Evolutionary conservation across 1,284 basidiomycete species (phyloP), one percentile per base, ranked within the genome.

Genomic region (Somion occarium): DNA sequence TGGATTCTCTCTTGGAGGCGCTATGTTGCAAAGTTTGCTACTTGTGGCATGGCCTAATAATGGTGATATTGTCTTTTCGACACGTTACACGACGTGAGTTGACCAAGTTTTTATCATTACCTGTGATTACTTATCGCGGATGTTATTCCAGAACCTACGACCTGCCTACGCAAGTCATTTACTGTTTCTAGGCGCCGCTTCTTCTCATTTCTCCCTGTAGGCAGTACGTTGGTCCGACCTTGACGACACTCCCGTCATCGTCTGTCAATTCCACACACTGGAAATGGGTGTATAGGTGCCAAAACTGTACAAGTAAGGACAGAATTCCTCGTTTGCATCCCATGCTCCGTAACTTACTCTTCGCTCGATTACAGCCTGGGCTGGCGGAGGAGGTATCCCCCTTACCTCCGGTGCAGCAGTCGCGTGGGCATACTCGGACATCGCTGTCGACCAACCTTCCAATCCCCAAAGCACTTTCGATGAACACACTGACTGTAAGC

Each of bases 21-120:
- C 73, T 27, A 83, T 85, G 81, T 63, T 78, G 44, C 67, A 73
- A 54, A 75, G 77, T 59, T 65, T 82, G 23, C 68, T 83, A 13
- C 61, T 82, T 34, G 75, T 82, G 38, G 78, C 80, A 3, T 85
- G 82, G 82, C 73, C 78, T 2, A 78, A 82, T 57, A 73, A 67
- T 15, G 71, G 73, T 45, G 53, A 66, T 0, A 74, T 85, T 56
- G 76, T 84, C 15, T 64, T 69, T 46, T 78, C 79, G 1, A 70
- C 78, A 11, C 73, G 81, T 50, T 72, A 67, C 45, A 73, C 80
- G 3, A 75, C 73, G 79, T 82, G 54, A 44, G 76, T 71, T 18
- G 37, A 9, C n/a, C n/a, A n/a, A n/a, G n/a, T n/a, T n/a, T n/a
- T n/a, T n/a, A n/a, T n/a, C n/a, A n/a, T n/a, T n/a, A n/a, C n/a